Base-by-base conservation (phyloP, 192 early-diverging fungal species). In the Coemansia sp. region DNA sequence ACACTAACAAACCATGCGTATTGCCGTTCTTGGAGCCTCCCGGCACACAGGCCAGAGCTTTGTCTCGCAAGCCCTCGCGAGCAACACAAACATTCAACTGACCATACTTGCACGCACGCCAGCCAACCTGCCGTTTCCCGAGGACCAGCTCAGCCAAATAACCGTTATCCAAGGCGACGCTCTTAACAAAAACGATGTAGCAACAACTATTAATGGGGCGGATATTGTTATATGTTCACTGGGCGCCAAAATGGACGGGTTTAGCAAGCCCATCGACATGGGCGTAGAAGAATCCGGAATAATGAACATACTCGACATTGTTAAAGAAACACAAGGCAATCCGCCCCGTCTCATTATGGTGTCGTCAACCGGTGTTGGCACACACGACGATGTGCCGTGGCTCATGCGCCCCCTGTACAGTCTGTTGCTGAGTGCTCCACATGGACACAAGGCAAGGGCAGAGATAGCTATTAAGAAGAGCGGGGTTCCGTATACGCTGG, bases 161-260 rank as follows among this genome's bases (percentile, higher is more conserved):
- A 67, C 52, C 8, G 57, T 75, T 4, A 49, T 83, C 56, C 60
- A 79, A 64, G 82, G 82, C 59, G 73, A 80, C 39, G 82, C 82
- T 0, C 54, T 68, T 12, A 32, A 22, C 49, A 76, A 69, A 47
- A 57, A 79, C 2, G 66, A 53, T 8, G 50, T 75, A 9, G 57
- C 79, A 51, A 59, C 69, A 54, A 73, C 82, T 32, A 67, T 83
- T 39, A 60, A 64, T 12, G 67, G 70, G 27, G 64, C 73, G 0
- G 82, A 83, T 41, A 21, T 70, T 9, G 58, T 80, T 5, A 53
- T 83, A 12, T 63, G 56, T 60, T 76, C 73, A 2, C 58, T 83
- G 41, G 82, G 82, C 3, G 70, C 70, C 43, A 61, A 61, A 22
- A 32, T 60, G 49, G 32, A 59, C n/a, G 63, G 60, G 4, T 41